A percentile compares a stretch with the other conserved stretches of the same genome.
Conservation (phyloP, 495 filamentous ascomycete genomes). For the Annulohypoxylon maeteangense region DNA sequence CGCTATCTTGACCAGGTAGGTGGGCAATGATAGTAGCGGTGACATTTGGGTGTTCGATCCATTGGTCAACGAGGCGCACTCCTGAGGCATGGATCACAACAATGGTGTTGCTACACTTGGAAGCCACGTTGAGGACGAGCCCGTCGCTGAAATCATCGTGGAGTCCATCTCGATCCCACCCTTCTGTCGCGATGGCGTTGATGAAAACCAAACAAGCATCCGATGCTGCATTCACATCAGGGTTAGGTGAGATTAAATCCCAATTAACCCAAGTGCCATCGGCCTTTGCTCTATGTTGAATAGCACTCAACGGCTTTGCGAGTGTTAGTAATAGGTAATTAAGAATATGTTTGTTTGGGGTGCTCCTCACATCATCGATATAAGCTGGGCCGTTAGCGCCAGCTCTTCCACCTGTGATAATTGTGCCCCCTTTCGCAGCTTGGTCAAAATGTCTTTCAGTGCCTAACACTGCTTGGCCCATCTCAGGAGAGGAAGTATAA, state of each 20-base stretch:
- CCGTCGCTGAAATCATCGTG: slow-evolving; percentile 65
- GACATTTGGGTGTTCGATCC: slow-evolving; percentile 69
- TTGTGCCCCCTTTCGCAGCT: slow-evolving; percentile 54
- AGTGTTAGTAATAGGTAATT: slow-evolving; percentile 13
- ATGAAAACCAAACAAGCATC: slow-evolving; percentile 77
- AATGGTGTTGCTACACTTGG: slow-evolving; percentile 68
- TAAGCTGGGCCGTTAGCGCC: slow-evolving; percentile 62
- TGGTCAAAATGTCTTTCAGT: slow-evolving; percentile 45
- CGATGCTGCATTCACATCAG: slow-evolving; percentile 58
- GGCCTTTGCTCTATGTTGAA: slow-evolving; percentile 60
- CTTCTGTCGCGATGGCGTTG: slow-evolving; percentile 70
- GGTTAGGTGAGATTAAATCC: slow-evolving; percentile 54
- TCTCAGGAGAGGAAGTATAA: slow-evolving; percentile 47
- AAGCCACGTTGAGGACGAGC: slow-evolving; percentile 66
- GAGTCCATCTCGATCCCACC: slow-evolving; percentile 55
- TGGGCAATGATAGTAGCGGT: slow-evolving; percentile 70
- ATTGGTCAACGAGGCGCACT: slow-evolving; percentile 67
- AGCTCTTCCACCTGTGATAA: slow-evolving; percentile 62
- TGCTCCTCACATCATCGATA: slow-evolving; percentile 48
- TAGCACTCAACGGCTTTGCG: slow-evolving; percentile 68
- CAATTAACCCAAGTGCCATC: slow-evolving; percentile 67
- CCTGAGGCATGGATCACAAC: slow-evolving; percentile 71
- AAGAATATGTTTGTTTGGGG: neutral
- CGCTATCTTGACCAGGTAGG: slow-evolving; percentile 70
- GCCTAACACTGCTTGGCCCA: slow-evolving; percentile 47